phyloP scores from a whole-genome alignment of 2,329 filamentous ascomycete genomes.

The Paraphoma chrysanthemicola region DNA sequence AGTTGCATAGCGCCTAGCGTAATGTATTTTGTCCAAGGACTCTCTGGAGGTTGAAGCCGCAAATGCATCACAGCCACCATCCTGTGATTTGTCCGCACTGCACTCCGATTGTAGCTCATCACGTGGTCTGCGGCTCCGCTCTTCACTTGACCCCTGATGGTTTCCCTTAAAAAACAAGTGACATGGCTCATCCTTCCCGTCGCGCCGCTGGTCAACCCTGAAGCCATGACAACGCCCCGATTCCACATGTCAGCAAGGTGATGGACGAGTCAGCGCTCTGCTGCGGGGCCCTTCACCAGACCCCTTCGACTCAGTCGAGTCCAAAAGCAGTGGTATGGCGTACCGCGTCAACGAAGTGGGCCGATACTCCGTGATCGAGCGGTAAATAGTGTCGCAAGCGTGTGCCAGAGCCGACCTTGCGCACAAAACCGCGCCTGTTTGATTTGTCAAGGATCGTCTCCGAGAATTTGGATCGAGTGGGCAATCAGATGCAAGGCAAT shows the following conservation, averaged over 20 bases:
- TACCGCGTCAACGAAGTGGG: not conserved
- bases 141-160: conserved; percentile 1
- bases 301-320: no score
- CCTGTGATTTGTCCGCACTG: not conserved
- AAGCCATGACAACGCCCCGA: conserved; percentile 20
- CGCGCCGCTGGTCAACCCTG: conserved; percentile 30
- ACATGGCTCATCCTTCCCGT: conserved; percentile 43
- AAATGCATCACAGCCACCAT: not conserved
- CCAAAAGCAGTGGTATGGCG: no score
- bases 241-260: conserved; percentile 24
- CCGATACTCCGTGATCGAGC: not conserved
- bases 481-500: not conserved
- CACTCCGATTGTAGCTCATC: not conserved
- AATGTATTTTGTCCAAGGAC: no score
- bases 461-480: not conserved
- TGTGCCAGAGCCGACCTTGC: not conserved
- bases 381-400: not conserved
- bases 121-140: not conserved
- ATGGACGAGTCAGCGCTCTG: conserved; percentile 34
- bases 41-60: not conserved
- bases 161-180: conserved; percentile 21
- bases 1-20: no score
- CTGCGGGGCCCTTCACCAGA: conserved; percentile 22
- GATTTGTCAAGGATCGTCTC: not conserved
- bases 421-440: not conserved